phyloP scores from a whole-genome alignment of 305 asterid genomes.

The Salvia sclarea region DNA sequence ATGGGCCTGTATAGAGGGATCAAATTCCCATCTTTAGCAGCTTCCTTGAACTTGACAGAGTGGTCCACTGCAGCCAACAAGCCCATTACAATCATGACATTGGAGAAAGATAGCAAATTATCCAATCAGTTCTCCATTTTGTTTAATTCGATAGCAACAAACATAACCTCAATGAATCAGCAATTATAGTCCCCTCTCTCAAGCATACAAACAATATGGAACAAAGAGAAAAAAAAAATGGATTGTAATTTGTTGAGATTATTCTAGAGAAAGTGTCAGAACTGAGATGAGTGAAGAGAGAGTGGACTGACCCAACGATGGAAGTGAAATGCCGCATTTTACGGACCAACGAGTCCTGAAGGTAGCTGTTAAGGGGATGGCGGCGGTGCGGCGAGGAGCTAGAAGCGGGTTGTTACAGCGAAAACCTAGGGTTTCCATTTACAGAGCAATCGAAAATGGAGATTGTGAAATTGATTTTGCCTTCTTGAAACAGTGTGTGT shows the following conservation, averaged over 20 bases:
- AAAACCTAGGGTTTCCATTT: constrained; percentile 63
- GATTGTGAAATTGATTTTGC: neutral
- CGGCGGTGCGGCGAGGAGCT: constrained; percentile 37
- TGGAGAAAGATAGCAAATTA: neutral
- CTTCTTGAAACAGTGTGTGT: neutral
- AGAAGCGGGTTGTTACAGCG: constrained; percentile 33
- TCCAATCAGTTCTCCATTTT: neutral
- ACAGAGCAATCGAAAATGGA: constrained; percentile 8
- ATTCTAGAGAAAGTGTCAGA: neutral
- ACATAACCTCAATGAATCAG: constrained; percentile 16
- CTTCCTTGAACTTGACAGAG: constrained; percentile 76
- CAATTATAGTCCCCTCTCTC: neutral
- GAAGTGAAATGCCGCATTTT: constrained; percentile 57
- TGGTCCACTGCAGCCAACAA: constrained; percentile 58
- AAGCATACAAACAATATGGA: neutral
- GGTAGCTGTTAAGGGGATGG: constrained; percentile 36
- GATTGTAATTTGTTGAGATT: too few relatives aligned
- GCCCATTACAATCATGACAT: constrained; percentile 10
- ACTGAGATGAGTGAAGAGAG: neutral
- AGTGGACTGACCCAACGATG: constrained; percentile 43
- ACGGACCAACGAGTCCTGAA: constrained; percentile 37
- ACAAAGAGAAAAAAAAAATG: neutral
- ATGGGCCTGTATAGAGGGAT: constrained; percentile 74
- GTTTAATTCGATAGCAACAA: neutral
- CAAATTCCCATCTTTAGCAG: constrained; percentile 81